Conservation (phyloP, 2,329 filamentous ascomycete species). For the Esteya vermicola region DNA sequence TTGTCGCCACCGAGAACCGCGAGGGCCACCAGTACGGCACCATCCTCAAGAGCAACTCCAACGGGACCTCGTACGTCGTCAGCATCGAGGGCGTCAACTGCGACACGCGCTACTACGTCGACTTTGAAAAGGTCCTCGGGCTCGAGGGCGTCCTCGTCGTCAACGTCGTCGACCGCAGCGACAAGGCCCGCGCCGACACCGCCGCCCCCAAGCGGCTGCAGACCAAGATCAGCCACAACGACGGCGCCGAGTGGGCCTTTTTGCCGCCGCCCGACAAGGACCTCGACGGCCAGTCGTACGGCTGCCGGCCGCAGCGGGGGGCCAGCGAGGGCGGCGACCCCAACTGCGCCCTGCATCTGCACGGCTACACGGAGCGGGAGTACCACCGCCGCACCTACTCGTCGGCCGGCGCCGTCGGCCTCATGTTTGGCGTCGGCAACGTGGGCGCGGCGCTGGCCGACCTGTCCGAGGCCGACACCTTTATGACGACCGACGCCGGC, state of each 20-base stretch:
- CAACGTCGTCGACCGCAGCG: conserved; percentile 67
- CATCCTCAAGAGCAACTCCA: conserved; percentile 96
- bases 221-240: conserved; percentile 91
- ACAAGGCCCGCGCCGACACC: conserved; percentile 28
- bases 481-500: conserved; percentile 83
- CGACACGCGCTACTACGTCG: conserved; percentile 63
- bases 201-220: conserved; percentile 80
- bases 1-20: conserved; percentile 64
- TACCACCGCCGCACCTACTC: conserved; percentile 79
- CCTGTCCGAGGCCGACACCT: conserved; percentile 68
- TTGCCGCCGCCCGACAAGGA: conserved; percentile 60
- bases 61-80: conserved; percentile 87
- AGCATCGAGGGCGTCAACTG: conserved; percentile 73
- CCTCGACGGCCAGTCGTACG: conserved; percentile 54
- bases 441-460: conserved; percentile 56
- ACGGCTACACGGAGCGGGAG: conserved; percentile 83
- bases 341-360: conserved; percentile 77
- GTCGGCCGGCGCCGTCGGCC: conserved; percentile 71
- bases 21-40: conserved; percentile 60
- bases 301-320: conserved; percentile 32
- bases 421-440: conserved; percentile 87
- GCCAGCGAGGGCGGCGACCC: conserved; percentile 37
- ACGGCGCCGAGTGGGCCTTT: conserved; percentile 75
- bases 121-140: conserved; percentile 91
- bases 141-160: conserved; percentile 82